Conservation (phyloP, 2,329 filamentous ascomycete genomes). For the Xylaria sp. region DNA sequence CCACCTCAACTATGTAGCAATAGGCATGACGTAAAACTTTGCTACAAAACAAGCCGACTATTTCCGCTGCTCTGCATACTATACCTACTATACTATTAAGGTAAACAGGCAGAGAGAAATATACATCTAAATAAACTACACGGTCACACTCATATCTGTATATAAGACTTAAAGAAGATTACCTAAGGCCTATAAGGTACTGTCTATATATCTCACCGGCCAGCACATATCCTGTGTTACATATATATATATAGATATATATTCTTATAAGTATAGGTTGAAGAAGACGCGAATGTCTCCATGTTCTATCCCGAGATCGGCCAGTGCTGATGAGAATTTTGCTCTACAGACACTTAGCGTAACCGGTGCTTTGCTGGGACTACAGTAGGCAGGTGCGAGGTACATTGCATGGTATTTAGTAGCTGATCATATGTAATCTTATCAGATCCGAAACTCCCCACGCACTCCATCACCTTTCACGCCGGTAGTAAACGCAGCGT, state of each 20-base stretch:
- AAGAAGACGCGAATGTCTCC: background rate
- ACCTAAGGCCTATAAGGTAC: no score
- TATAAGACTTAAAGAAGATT: no score
- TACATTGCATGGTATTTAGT: no score
- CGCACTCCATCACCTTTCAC: constrained; percentile 12
- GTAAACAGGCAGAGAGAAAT: no score
- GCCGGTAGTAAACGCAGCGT: no score
- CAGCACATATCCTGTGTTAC: no score
- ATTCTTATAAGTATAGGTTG: background rate
- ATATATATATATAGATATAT: no score
- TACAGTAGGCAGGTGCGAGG: no score
- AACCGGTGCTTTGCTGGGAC: background rate
- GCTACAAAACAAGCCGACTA: background rate
- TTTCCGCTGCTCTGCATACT: background rate
- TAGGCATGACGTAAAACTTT: constrained; percentile 17
- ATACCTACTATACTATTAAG: no score
- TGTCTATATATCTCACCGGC: no score
- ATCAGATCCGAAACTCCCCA: constrained; percentile 40
- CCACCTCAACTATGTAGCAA: background rate
- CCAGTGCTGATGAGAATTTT: constrained; percentile 6
- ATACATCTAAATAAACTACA: no score
- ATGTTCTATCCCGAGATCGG: constrained; percentile 24
- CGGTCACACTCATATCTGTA: no score
- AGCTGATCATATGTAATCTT: constrained; percentile 36
- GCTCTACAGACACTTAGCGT: background rate